Evolutionary conservation across 2,329 filamentous ascomycete species (phyloP).

Genomic region (Penicillium sp.): DNA sequence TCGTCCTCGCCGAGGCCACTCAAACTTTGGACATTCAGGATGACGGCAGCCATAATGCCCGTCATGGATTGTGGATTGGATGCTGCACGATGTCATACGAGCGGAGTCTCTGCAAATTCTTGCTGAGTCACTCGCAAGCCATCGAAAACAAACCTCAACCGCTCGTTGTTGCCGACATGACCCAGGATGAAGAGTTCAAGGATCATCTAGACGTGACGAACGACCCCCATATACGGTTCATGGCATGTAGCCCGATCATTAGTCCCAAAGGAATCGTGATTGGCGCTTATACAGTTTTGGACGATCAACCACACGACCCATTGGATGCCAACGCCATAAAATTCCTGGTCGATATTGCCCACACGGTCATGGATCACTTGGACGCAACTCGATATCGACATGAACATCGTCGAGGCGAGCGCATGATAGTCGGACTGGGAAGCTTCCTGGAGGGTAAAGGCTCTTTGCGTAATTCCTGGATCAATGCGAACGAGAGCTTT

Average conservation of each 20-base stretch:
- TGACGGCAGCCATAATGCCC: constrained; percentile 2
- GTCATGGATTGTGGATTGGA: constrained; percentile 15
- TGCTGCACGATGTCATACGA: constrained; percentile 15
- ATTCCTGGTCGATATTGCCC: constrained; percentile 49
- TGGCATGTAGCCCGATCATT: constrained; percentile 58
- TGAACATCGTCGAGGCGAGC: constrained; percentile 48
- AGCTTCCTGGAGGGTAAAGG: constrained; percentile 50
- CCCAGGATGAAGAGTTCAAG: constrained; percentile 32
- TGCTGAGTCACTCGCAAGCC: not conserved
- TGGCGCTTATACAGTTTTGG: constrained; percentile 58
- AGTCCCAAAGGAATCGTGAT: constrained; percentile 56
- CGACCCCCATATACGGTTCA: constrained; percentile 42
- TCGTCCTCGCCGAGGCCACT: constrained; percentile 30
- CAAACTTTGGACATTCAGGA: constrained; percentile 17
- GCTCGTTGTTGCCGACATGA: constrained; percentile 33
- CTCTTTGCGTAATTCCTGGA: constrained; percentile 16
- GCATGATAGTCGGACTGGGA: constrained; percentile 56
- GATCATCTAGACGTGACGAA: constrained; percentile 28
- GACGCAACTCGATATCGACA: constrained; percentile 53
- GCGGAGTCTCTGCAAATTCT: constrained; percentile 12
- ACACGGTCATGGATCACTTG: constrained; percentile 58
- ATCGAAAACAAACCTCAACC: not conserved
- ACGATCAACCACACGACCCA: constrained; percentile 48
- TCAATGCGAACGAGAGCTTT: not conserved
- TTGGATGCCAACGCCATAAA: constrained; percentile 42